These are phyloP conservation scores for Dillenia suffruticosa DNA, from an alignment of 164 flowering plant genomes.

Conservation along the genomic window DNA sequence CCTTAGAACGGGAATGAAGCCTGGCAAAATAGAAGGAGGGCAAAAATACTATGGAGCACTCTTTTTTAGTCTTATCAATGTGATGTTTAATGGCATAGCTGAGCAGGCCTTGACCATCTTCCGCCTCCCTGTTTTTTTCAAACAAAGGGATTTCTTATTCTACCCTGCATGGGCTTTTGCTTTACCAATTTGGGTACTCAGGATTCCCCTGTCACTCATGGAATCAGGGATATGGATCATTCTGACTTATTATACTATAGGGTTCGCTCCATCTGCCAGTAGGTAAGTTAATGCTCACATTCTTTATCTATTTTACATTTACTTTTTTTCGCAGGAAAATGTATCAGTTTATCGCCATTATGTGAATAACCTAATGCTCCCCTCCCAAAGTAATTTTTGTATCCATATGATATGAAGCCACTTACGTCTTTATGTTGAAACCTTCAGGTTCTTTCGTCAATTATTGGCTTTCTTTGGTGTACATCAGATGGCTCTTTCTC, in stretches of 20 bases:
- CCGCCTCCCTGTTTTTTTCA: slow-evolving; percentile 53
- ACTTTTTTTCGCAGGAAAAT: too few species aligned
- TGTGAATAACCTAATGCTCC: too few species aligned
- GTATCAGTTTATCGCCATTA: too few species aligned
- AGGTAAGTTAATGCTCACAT: slow-evolving; percentile 27
- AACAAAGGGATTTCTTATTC: slow-evolving; percentile 50
- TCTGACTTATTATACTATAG: slow-evolving; percentile 52
- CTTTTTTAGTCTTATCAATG: slow-evolving; percentile 44
- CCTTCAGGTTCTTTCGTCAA: slow-evolving; percentile 49
- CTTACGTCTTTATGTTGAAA: too few species aligned
- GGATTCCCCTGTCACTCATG: slow-evolving; percentile 46
- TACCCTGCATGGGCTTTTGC: slow-evolving; percentile 63
- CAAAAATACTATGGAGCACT: slow-evolving; percentile 45
- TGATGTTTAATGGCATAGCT: slow-evolving; percentile 56
- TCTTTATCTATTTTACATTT: too few species aligned
- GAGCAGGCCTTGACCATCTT: slow-evolving; percentile 47
- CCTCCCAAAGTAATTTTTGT: too few species aligned
- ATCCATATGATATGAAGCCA: too few species aligned
- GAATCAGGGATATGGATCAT: slow-evolving; percentile 49
- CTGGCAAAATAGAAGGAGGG: slow-evolving; percentile 28
- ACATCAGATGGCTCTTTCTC: slow-evolving; percentile 56
- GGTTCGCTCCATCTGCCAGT: slow-evolving; percentile 49
- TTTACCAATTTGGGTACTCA: slow-evolving; percentile 42
- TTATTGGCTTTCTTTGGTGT: slow-evolving; percentile 42
- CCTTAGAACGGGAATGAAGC: slow-evolving; percentile 30